Conservation (phyloP, 768 basidiomycete genomes). For the Mycena indigotica region DNA sequence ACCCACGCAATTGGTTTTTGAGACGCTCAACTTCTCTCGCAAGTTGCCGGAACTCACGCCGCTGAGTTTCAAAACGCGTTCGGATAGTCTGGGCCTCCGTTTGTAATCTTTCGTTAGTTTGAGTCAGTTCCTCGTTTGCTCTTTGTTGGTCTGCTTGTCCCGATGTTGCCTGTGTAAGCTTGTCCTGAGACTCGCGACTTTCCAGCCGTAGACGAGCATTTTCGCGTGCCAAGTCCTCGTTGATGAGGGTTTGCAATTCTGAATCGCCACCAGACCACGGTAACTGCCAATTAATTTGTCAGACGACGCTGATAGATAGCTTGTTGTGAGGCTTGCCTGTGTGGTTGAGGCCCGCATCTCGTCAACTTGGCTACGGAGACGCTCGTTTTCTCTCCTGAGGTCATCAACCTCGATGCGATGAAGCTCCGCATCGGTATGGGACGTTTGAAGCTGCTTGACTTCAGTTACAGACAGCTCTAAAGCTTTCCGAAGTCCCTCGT, state of each 20-base stretch:
- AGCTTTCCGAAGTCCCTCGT: constrained; percentile 14
- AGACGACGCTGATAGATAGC: neutral
- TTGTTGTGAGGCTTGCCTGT: neutral
- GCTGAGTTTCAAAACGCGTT: constrained; percentile 11
- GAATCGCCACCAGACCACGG: constrained; percentile 23
- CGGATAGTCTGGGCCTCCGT: constrained; percentile 1
- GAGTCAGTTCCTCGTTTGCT: constrained; percentile 9
- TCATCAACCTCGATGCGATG: constrained; percentile 20
- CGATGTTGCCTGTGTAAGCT: constrained; percentile 10
- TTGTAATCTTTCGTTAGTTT: constrained; percentile 7
- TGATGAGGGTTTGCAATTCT: constrained; percentile 22
- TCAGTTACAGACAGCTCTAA: constrained; percentile 5
- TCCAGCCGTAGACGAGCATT: constrained; percentile 15
- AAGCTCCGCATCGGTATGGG: constrained; percentile 18
- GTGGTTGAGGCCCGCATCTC: constrained; percentile 25
- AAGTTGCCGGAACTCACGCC: constrained; percentile 11
- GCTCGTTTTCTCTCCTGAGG: constrained; percentile 18
- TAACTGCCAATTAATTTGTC: constrained; percentile 1
- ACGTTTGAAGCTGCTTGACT: constrained; percentile 10
- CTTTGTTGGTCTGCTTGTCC: constrained; percentile 11
- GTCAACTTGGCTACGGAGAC: constrained; percentile 7
- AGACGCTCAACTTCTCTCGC: constrained; percentile 14
- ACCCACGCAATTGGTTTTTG: constrained; percentile 6
- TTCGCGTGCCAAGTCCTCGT: constrained; percentile 19
- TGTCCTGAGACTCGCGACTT: constrained; percentile 16